Conservation (phyloP, 345 rosid species). For the Dovyalis caffra region DNA sequence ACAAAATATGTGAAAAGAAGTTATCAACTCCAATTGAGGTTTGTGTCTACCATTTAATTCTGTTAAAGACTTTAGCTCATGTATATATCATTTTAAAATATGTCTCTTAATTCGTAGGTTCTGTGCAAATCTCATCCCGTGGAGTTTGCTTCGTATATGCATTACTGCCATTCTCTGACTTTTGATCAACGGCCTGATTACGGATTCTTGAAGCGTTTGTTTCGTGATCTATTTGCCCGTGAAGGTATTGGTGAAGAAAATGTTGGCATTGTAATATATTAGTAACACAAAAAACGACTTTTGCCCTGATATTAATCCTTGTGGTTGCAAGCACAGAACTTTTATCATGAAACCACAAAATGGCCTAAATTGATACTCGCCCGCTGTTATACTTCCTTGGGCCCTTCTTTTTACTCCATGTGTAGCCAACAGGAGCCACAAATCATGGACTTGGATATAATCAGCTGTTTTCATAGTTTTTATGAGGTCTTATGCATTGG, state of each 20-base stretch:
- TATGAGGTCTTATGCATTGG: no score
- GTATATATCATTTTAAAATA: not conserved
- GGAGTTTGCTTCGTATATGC: slow-evolving; percentile 87
- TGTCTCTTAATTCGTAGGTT: slow-evolving; percentile 38
- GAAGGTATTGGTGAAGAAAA: slow-evolving; percentile 46
- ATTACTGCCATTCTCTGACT: slow-evolving; percentile 75
- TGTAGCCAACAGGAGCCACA: no score
- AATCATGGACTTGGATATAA: no score
- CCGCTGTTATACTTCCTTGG: no score
- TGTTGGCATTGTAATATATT: not conserved
- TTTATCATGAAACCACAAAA: no score
- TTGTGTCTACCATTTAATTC: slow-evolving; percentile 4
- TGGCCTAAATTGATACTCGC: no score
- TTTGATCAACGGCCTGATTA: slow-evolving; percentile 90
- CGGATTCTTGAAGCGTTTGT: slow-evolving; percentile 74
- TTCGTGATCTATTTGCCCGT: slow-evolving; percentile 71
- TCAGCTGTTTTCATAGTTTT: no score
- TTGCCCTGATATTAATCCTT: no score
- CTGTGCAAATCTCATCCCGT: slow-evolving; percentile 76
- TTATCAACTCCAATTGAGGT: slow-evolving; percentile 93
- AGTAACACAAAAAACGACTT: not conserved
- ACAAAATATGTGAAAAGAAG: slow-evolving; percentile 88
- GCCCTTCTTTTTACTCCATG: no score
- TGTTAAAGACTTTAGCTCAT: not conserved
- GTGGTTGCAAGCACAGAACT: no score